Evolutionary conservation across 2,329 filamentous ascomycete species (phyloP), one percentile per base, ranked within the genome.

Genomic region (Hirsutella thompsonii): DNA sequence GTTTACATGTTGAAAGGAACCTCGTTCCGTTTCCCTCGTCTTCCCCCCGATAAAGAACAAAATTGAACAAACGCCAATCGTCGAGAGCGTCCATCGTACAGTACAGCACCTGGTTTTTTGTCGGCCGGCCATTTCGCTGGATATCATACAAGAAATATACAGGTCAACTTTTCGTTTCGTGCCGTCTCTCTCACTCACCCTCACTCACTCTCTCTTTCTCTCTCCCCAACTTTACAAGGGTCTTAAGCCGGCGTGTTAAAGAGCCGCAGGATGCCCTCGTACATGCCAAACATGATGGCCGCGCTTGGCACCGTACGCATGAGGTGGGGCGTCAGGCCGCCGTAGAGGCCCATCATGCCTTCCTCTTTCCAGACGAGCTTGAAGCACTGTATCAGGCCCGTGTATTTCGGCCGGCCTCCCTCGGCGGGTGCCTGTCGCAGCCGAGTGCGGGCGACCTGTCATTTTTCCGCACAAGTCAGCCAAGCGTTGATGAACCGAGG

Each of bases 221-320:
- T 6, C 6, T 26, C 11, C 30, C 13, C 30, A n/a, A 33, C 30
- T 54, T n/a, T n/a, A n/a, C n/a, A n/a, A n/a, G n/a, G n/a, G n/a
- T n/a, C n/a, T n/a, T n/a, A 63, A 6, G 59, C 57, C 13, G 58
- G 55, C 8, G 61, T 61, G 43, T 66, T 53, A 44, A 70, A 67
- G 5, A 72, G 50, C 5, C 66, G 64, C 23, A 77, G 59, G 35
- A 77, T 76, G 41, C 66, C 70, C 55, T 78, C 74, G 54, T 78
- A 94, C 69, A 92, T 92, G 61, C 87, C 88, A 60, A 95, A 94
- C 84, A 94, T 95, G 59, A 96, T 94, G 50, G 85, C 88, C 8
- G 90, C 88, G 51, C 84, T 92, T 1, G 90, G 90, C 5, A 95
- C 89, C 6, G 89, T 89, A 46, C 89, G 75, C 62, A 95, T 76